Base-by-base conservation (phyloP, 768 basidiomycete genomes). In the Daedalea quercina region DNA sequence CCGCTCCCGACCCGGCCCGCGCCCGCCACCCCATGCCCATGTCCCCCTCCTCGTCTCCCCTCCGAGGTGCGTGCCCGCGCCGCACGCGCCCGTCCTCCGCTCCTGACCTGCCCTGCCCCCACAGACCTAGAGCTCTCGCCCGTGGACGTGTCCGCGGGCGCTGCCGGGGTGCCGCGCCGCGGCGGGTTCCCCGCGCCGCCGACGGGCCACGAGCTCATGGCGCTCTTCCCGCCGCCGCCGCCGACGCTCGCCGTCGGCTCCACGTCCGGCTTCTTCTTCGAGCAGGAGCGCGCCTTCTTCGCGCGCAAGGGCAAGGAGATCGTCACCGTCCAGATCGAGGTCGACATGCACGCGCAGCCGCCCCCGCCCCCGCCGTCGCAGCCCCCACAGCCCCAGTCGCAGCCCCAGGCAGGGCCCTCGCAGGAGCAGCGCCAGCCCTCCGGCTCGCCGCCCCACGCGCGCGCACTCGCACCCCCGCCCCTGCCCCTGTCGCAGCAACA, bases 151-250 rank as follows among this genome's bases (percentile, higher is more conserved):
- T 31, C 28, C 0, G 77, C 79, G 53, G 70, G 75, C 37, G 51
- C 28, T 13, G 56, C 40, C 19, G 70, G 74, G 51, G 77, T 76
- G 58, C 69, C 74, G 54, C 64, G 69, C 2, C 69, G 76, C 2
- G 73, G 83, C 53, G 82, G 81, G 57, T 87, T 81, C 63, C 87
- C 87, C 17, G 79, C 84, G 1, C 88, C 88, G 1, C 84, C 86
- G 3, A 87, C 85, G 0, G 87, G 87, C 1, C 87, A 90, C 59
- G 86, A 90, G 58, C 77, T 90, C 60, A 90, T 90, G 88, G 85
- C 85, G 13, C 78, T 90, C 71, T 90, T 90, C 63, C 88, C 88
- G 0, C 77, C 87, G 4, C 71, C 81, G 3, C 77, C 85, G 15
- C 87, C 87, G 43, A 78, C 77, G 47, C 70, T 74, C 26, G 79